Evolutionary conservation across 2,329 filamentous ascomycete species (phyloP), one percentile per base, ranked within the genome.

Genomic region (Claviceps quebecensis): DNA sequence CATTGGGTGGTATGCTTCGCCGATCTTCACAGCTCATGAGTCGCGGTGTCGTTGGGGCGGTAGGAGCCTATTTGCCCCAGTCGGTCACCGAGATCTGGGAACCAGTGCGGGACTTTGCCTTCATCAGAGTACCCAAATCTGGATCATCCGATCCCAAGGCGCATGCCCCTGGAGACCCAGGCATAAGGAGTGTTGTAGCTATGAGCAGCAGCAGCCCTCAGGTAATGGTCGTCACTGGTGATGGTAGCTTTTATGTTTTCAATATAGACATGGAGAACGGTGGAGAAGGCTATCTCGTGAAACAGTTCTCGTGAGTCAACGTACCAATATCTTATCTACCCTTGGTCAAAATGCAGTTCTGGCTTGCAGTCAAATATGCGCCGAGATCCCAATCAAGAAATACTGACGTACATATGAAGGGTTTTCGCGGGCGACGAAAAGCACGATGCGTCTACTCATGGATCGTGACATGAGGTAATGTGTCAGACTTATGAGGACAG

Each of bases 61-160:
- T 96, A 36, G 90, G 90, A 4, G 89, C 87, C 0, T 98, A 98
- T 64, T 73, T 98, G 2, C 93, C 93, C 0, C 86, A 86, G 61
- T 91, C 90, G 1, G 89, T 98, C 4, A 91, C 91, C 1, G 91
- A 97, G 68, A 96, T 97, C 77, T 97, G 90, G 90, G 93, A 98
- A 61, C 93, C 93, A 0, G 74, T 85, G 54, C 80, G 93, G 51
- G 93, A 98, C 67, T 98, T 98, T 69, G 93, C 93, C 1, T 97
- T 87, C 75, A 90, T 97, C 62, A 95, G 93, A 65, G 80, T 98
- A 47, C 91, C 91, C 14, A 87, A 85, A 62, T 65, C 72, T 5
- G 55, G 59, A 16, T 51, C 55, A 3, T 52, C 61, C 4, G 54
- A 52, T 5, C 45, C 56, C 4, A 47, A 55, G 37, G 53, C 60